Base-by-base conservation (phyloP, 495 filamentous ascomycete genomes). In the Podospora pseudopauciseta region DNA sequence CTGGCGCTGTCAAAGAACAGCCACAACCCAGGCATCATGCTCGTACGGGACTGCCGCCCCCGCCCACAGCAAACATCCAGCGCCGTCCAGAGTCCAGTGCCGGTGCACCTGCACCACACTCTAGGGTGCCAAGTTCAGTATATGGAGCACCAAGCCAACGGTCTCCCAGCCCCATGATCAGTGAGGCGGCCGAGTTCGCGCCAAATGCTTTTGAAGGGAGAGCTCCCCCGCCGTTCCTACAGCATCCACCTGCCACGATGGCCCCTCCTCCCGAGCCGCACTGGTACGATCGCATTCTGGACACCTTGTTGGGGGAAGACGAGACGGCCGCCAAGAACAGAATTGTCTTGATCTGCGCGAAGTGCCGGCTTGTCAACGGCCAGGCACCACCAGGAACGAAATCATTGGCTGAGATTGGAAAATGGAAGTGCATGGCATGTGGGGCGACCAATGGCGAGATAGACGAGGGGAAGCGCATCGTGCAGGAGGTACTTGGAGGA, bases 281-380 rank as follows among this genome's bases (percentile, higher is more conserved):
- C 68, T 98, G 96, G 96, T 98, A 97, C 77, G 95, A 99, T 74
- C 88, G 95, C 57, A 86, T 99, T 39, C 78, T 98, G 54, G 95
- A 99, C 74, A 88, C 96, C 5, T 85, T 99, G 34, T 83, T 99
- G 0, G 95, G 95, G 26, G 95, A 99, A 77, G 95, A 99, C 71
- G 95, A 99, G 79, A 94, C 91, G 54, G 89, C 91, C 28, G 87
- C 96, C 0, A 94, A 92, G 78, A 97, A 97, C 79, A 87, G 95
- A 5, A 87, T 96, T 63, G 95, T 89, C 28, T 78, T 99, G 72
- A 95, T 99, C 63, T 99, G 95, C 80, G 69, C 75, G 23, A 81
- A 85, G 23, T 99, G 95, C 75, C 84, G 92, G 28, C 85, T 97
- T 11, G 94, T 99, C 39, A 99, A 99, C 74, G 95, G 95, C 3